Evolutionary conservation across 2,329 filamentous ascomycete genomes (phyloP), one percentile per base, ranked within the genome.

Genomic region (Beauveria rudraprayagi): DNA sequence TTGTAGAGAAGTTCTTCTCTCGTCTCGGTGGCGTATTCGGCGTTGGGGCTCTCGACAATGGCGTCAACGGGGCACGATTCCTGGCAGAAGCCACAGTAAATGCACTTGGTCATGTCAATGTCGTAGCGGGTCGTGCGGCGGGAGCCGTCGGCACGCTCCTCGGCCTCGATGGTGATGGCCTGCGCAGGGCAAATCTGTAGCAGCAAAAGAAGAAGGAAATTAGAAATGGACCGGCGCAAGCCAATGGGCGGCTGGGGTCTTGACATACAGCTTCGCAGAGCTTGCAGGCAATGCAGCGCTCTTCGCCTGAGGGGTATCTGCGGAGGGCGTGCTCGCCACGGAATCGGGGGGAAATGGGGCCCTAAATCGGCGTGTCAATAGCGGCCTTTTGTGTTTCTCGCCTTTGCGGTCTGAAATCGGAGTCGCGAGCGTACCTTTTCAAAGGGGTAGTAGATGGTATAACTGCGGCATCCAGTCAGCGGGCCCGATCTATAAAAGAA

Each of bases 41-140:
- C 82, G 68, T 85, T 85, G 66, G 83, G 83, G 54, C 79, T 83
- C 75, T 85, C 83, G 61, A 86, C 83, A 67, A 84, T 99, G 63
- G 94, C 94, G 78, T 99, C 94, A 60, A 99, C 94, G 50, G 94
- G 94, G 80, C 94, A 99, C 66, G 91, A 96, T 82, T 99, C 94
- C 81, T 97, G 93, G 85, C 94, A 97, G 80, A 96, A 95, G 56
- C 94, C 94, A 76, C 94, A 97, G 86, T 97, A 99, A 78, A 99
- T 99, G 81, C 94, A 99, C 84, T 99, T 99, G 72, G 94, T 97
- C 94, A 99, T 99, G 79, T 99, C 94, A 73, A 99, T 97, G 75
- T 99, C 94, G 79, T 99, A 99, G 74, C 93, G 87, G 63, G 93
- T 97, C 56, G 94, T 99, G 73, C 94, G 87, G 77, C 94, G 87